Evolutionary conservation across 2,329 filamentous ascomycete species (phyloP).

Genomic region (Fusarium sp.): DNA sequence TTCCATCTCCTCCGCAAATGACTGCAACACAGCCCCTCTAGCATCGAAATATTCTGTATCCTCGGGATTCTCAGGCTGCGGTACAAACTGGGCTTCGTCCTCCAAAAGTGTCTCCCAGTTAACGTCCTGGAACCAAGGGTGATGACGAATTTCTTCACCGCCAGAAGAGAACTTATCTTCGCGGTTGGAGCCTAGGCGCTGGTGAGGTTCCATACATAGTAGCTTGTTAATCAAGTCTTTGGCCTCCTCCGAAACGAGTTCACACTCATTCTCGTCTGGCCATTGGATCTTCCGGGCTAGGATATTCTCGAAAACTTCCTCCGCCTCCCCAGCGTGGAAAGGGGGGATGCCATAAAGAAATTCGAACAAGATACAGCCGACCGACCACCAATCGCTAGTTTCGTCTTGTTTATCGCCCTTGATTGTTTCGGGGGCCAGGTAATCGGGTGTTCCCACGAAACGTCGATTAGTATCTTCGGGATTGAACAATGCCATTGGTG

Average conservation of each 20-base stretch:
- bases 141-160: slow-evolving; percentile 89
- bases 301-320: slow-evolving; percentile 97
- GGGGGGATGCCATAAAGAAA: slow-evolving; percentile 94
- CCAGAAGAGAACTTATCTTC: slow-evolving; percentile 86
- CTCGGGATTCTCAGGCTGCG: slow-evolving; percentile 91
- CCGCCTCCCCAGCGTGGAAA: slow-evolving; percentile 90
- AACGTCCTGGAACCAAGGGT: slow-evolving; percentile 88
- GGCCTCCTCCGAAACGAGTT: slow-evolving; percentile 82
- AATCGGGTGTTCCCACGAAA: slow-evolving; percentile 97
- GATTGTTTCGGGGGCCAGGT: slow-evolving; percentile 96
- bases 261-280: slow-evolving; percentile 85
- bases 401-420: slow-evolving; percentile 96
- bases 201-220: slow-evolving; percentile 84
- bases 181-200: slow-evolving; percentile 86
- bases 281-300: slow-evolving; percentile 89
- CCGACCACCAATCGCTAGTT: slow-evolving; percentile 99
- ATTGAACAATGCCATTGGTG: slow-evolving; percentile 94
- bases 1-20: slow-evolving; percentile 94
- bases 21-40: slow-evolving; percentile 89
- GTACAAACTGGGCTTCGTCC: slow-evolving; percentile 95
- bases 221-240: slow-evolving; percentile 95
- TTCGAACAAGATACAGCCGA: slow-evolving; percentile 98
- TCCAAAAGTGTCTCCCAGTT: slow-evolving; percentile 94
- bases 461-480: slow-evolving; percentile 92
- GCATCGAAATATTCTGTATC: slow-evolving; percentile 98